Evolutionary conservation across 441 rosid species (phyloP), one percentile per base, ranked within the genome.

Genomic region (Viola pubescens): DNA sequence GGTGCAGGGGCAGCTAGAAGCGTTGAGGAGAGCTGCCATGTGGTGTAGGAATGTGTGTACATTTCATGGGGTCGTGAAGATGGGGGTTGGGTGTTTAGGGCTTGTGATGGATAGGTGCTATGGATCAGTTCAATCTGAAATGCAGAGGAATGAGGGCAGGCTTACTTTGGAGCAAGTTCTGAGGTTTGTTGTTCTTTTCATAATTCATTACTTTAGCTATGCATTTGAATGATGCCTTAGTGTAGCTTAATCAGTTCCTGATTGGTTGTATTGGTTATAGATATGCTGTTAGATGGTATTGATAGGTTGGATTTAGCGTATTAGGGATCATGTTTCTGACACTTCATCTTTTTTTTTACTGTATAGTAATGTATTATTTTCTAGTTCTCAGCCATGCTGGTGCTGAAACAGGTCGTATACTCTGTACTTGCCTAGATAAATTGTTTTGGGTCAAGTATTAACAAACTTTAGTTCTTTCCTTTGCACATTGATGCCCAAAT

Each of bases 11-110:
- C 91, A 88, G 82, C 82, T 94, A 4, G 97, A 94, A 63, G 76
- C 65, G 56, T 75, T 94, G 78, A 67, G 94, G 70, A 73, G 79
- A 50, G 81, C 77, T 26, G 85, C 97, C 0, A 90, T 85, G 96
- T 90, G 99, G 99, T 94, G 99, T 70, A 66, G 97, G 68, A 91
- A 88, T 75, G 91, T 90, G 48, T 94, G 99, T 62, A 80, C 88
- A 26, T 90, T 90, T 73, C 97, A 94, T 71, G 99, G 99, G 13
- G 82, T 82, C 54, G 70, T 88, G 51, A 87, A 78, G 78, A 74
- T 83, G 82, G 90, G 81, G 2, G 78, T 26, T 26, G 34, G 84
- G 8, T 78, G 78, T 62, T 70, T 88, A 58, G 86, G 82, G 55
- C 76, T 94, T 43, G 89, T 94, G 56, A 86, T 81, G 87, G 99